phyloP scores from a whole-genome alignment of 257 asterid species.

The Nicotiana undulata region DNA sequence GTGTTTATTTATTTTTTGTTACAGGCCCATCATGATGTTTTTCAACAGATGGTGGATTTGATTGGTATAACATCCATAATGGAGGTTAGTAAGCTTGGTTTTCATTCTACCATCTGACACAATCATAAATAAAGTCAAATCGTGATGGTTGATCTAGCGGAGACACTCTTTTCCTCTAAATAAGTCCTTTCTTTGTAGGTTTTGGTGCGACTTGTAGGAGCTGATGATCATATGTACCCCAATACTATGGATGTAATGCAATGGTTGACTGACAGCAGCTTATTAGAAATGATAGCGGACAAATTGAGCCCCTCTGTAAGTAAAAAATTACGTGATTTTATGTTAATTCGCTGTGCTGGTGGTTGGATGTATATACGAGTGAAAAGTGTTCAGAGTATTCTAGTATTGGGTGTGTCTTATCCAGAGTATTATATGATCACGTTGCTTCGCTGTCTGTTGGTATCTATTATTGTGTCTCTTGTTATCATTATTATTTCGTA shows the following conservation, averaged over 20 bases:
- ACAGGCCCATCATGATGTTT: conserved; percentile 86
- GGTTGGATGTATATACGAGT: neutral
- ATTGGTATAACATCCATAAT: conserved; percentile 95
- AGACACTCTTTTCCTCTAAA: conserved; percentile 15
- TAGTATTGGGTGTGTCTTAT: neutral
- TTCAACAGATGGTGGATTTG: conserved; percentile 87
- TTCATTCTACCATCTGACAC: neutral
- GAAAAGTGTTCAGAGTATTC: neutral
- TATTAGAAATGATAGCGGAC: conserved; percentile 96
- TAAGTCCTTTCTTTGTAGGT: conserved; percentile 44
- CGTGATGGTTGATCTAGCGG: neutral
- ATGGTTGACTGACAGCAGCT: conserved; percentile 90
- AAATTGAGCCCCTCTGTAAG: conserved; percentile 75
- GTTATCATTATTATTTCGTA: neutral
- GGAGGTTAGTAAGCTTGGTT: conserved; percentile 64
- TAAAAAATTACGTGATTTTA: neutral
- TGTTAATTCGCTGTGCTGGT: neutral
- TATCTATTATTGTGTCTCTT: neutral
- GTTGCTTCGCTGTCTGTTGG: neutral
- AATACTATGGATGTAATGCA: conserved; percentile 80
- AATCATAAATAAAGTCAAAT: neutral
- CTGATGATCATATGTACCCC: conserved; percentile 83
- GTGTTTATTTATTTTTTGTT: neutral
- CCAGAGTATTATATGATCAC: neutral
- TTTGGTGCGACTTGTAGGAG: conserved; percentile 87